Conservation (phyloP, 1,139 yeast genomes). For the Debaryomyces robertsiae region DNA sequence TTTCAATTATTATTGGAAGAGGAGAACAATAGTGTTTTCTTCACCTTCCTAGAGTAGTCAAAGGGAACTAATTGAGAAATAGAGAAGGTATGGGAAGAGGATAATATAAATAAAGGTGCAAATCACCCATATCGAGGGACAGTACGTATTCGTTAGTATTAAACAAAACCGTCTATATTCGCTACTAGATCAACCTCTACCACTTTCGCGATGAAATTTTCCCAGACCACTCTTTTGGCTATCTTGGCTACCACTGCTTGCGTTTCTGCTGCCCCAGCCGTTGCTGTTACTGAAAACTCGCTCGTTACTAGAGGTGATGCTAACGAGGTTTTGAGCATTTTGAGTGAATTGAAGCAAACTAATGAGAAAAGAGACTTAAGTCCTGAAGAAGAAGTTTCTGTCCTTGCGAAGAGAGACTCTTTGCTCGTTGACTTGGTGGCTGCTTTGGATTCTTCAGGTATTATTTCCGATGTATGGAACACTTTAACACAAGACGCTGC, state of each 20-base stretch:
- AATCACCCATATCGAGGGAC: conserved; percentile 1
- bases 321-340: conserved; percentile 35
- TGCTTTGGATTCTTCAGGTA: conserved; percentile 45
- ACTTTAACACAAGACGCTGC: conserved; percentile 37
- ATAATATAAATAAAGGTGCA: conserved; percentile 9
- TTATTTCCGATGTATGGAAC: conserved; percentile 40
- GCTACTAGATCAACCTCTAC: conserved; percentile 1
- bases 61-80: conserved; percentile 1
- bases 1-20: conserved; percentile 6
- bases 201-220: conserved; percentile 39
- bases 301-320: conserved; percentile 43
- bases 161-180: conserved; percentile 4
- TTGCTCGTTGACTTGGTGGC: conserved; percentile 40
- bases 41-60: conserved; percentile 10
- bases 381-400: conserved; percentile 30
- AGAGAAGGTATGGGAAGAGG: background rate
- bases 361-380: conserved; percentile 40
- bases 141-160: background rate
- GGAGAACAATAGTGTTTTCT: conserved; percentile 9
- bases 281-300: conserved; percentile 23
- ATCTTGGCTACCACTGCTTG: conserved; percentile 43
- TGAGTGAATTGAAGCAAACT: conserved; percentile 35
- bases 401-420: conserved; percentile 40
- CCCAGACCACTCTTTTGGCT: conserved; percentile 46
- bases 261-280: conserved; percentile 45